Base-by-base conservation (phyloP, 169 alveolate genomes). In the Cryptosporidium baileyi region DNA sequence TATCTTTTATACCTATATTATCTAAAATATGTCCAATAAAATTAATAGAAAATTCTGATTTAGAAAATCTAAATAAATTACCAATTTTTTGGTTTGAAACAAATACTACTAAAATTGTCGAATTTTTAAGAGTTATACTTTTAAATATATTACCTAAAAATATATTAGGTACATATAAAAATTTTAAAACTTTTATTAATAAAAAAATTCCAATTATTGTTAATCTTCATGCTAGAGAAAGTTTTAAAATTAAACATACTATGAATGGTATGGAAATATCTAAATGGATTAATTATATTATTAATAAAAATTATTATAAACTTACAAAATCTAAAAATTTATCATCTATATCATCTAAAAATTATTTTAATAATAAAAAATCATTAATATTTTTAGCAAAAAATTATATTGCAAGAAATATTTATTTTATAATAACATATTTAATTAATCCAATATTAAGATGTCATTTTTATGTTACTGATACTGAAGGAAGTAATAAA, bases 381-480 rank as follows among this genome's bases (percentile, higher is more conserved):
- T 51, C 60, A 28, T 24, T 52, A 13, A 30, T 74, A 9, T 52
- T 15, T 22, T 47, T 74, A 15, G 57, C 52, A 19, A 52, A 36
- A 30, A 74, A 32, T 26, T 74, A 74, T 24, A 44, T 74, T 13
- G 85, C 85, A 8, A 74, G 85, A n/a, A 74, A 54, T 26, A 52
- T 74, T 15, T 74, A 74, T 28, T 74, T 74, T 74, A 51, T 74
- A 26, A 57, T 54, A 24, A 60, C 43, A 3, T 40, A 57, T 74
- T 36, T 74, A 15, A 40, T 74, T 9, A 28, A 24, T 74, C 85
- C 85, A 34, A 74, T 74, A 36, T 40, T 74, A 40, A 74, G 85
- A 28, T 34, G 85, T 28, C 85, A 74, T 36, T 74, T 74, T 38
- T 74, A 74, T 11, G 67, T 61, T 24, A 74, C 85, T 7, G 85